Evolutionary conservation across 2,329 filamentous ascomycete species (phyloP), one percentile per base, ranked within the genome.

Genomic region (Knoxdaviesia proteae): DNA sequence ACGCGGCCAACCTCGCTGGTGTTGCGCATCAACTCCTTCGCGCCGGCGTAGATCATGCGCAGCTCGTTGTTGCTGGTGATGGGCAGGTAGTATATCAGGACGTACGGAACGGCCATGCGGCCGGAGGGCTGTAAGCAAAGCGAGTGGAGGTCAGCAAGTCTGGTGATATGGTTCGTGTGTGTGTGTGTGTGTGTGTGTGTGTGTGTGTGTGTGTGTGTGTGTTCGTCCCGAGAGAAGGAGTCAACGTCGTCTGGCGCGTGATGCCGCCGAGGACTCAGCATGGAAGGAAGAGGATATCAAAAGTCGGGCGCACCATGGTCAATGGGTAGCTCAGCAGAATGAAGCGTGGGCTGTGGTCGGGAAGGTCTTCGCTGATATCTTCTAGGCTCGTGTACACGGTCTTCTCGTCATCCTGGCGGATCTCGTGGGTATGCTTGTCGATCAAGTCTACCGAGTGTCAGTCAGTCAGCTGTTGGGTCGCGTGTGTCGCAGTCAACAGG

Each of bases 11-110:
- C 87, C 63, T 94, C 86, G 46, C 83, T 83, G 43, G 84, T 92
- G 55, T 84, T 93, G 49, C 87, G 76, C 80, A 96, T 86, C 58
- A 96, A 62, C 63, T 98, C 90, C 61, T 94, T 94, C 38, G 90
- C 90, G 36, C 87, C 82, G 32, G 90, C 90, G 58, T 96, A 98
- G 56, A 90, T 65, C 90, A 96, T 96, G 51, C 84, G 76, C 55
- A 81, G 66, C 55, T 87, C 82, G 50, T 71, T 74, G 58, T 93
- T 94, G 63, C 84, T 90, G 40, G 88, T 94, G 42, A 79, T 80
- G 6, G 90, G 90, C 29, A 96, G 75, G 63, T 94, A 96, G 66
- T 93, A 94, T 29, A 98, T 64, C 57, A 96, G 74, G 39, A 94
- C 84, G 58, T 98, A 98, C 7, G 90, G 90, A 3, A 94, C 86